Evolutionary conservation across 2,329 filamentous ascomycete species (phyloP).

Genomic region (Coniella lustricola): DNA sequence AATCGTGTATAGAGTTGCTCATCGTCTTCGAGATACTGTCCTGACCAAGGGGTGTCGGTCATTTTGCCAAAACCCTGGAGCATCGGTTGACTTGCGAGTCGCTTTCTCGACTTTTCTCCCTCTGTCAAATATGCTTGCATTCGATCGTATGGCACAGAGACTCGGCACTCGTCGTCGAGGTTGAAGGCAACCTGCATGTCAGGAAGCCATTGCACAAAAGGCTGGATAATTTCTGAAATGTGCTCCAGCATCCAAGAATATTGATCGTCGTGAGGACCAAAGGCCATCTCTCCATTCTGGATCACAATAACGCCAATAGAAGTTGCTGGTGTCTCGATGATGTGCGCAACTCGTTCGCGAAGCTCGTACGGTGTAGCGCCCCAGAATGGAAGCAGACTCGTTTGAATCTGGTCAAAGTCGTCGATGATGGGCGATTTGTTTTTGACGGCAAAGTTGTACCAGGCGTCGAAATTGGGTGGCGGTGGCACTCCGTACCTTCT

Average conservation of each 20-base stretch:
- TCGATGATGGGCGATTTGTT: not conserved
- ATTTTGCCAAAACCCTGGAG: not conserved
- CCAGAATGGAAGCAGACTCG: not conserved
- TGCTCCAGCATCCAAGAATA: not conserved
- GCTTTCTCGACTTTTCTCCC: not conserved
- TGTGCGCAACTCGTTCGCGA: not conserved
- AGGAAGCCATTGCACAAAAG: not conserved
- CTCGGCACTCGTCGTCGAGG: constrained; percentile 1
- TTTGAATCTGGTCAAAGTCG: constrained; percentile 1
- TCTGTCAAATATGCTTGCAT: not conserved
- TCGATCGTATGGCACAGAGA: not conserved
- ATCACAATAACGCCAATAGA: not conserved
- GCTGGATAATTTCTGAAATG: not conserved
- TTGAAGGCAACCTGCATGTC: constrained; percentile 2
- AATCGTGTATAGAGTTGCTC: not conserved
- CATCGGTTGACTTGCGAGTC: not conserved
- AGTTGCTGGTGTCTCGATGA: not conserved
- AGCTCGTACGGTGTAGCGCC: not conserved
- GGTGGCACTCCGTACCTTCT: not conserved
- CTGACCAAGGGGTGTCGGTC: not conserved
- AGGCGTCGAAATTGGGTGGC: not conserved
- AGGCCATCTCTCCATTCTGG: not conserved
- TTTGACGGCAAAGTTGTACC: not conserved
- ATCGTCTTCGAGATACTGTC: not conserved
- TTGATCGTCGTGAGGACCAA: not conserved